Evolutionary conservation across 352 stramenopile species (phyloP).

Genomic region (Phytophthora idaei): DNA sequence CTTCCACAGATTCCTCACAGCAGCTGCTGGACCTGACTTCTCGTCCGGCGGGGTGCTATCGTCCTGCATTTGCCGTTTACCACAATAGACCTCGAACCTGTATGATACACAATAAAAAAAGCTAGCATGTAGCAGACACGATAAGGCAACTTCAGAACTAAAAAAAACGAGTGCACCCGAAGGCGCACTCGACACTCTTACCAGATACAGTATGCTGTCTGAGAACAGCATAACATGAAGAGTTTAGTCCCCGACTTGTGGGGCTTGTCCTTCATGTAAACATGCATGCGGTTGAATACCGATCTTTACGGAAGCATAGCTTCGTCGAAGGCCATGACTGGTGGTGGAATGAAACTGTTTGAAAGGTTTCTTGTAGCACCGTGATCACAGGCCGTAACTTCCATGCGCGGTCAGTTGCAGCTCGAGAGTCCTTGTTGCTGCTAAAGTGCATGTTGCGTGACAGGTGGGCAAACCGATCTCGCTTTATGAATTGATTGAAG

Average conservation of each 20-base stretch:
- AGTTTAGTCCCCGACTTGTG: background rate
- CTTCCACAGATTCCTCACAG: background rate
- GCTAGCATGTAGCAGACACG: constrained; percentile 3
- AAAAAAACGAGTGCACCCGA: background rate
- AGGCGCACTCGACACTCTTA: background rate
- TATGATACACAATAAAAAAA: background rate
- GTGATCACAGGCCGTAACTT: constrained; percentile 14
- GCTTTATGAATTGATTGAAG: background rate
- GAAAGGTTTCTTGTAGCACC: constrained; percentile 11
- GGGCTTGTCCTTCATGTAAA: constrained; percentile 11
- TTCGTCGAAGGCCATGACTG: constrained; percentile 21
- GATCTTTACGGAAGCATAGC: constrained; percentile 9
- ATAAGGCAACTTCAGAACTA: constrained; percentile 2
- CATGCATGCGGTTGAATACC: constrained; percentile 3
- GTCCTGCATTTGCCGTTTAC: background rate
- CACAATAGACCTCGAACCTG: constrained; percentile 5
- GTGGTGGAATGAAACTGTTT: background rate
- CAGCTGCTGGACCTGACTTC: background rate
- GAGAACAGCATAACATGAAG: constrained; percentile 15
- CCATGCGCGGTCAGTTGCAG: constrained; percentile 8
- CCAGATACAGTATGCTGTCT: constrained; percentile 21
- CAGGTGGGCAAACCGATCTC: background rate
- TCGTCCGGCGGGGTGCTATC: background rate
- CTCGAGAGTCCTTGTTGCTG: constrained; percentile 16
- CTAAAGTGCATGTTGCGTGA: constrained; percentile 1